Conservation (phyloP, 345 rosid species). For the Gossypium herbaceum region DNA sequence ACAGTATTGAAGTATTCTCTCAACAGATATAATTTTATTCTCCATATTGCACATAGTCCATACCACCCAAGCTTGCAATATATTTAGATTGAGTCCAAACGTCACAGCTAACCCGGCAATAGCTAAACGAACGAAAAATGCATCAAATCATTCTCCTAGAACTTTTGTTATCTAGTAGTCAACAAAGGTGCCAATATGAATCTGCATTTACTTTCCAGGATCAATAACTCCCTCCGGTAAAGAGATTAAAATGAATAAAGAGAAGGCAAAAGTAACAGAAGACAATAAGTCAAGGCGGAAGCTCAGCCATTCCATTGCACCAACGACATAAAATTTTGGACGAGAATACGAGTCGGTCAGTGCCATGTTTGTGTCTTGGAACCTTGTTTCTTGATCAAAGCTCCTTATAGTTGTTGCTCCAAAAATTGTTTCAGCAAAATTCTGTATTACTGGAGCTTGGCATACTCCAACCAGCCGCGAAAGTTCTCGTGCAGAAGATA, state of each 20-base stretch:
- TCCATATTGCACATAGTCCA: conserved; percentile 67
- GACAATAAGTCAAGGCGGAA: conserved; percentile 72
- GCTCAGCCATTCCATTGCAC: conserved; percentile 84
- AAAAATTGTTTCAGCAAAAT: conserved; percentile 80
- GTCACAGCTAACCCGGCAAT: conserved; percentile 85
- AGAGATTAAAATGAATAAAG: conserved; percentile 57
- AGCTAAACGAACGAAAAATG: conserved; percentile 30
- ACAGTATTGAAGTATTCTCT: conserved; percentile 59
- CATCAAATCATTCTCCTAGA: not conserved
- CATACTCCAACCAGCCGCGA: conserved; percentile 70
- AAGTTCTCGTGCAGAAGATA: conserved; percentile 65
- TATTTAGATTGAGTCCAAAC: conserved; percentile 74
- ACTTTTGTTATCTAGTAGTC: too few relatives aligned
- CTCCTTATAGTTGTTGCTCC: conserved; percentile 74
- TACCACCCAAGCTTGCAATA: conserved; percentile 58
- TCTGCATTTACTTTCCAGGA: conserved; percentile 47
- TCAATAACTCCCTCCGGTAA: conserved; percentile 56
- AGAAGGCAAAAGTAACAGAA: conserved; percentile 64
- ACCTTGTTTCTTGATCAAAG: conserved; percentile 59
- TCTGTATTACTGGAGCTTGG: conserved; percentile 79
- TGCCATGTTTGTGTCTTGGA: conserved; percentile 52
- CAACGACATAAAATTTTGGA: conserved; percentile 54
- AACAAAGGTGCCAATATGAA: not conserved
- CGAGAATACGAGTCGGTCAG: conserved; percentile 61
- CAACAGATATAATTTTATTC: conserved; percentile 81